Percentiles rank a stretch among this genome's conserved stretches.
These are phyloP conservation scores for Apiospora malaysiana DNA, from an alignment of 2,329 filamentous ascomycete species.

Conservation along the genomic window DNA sequence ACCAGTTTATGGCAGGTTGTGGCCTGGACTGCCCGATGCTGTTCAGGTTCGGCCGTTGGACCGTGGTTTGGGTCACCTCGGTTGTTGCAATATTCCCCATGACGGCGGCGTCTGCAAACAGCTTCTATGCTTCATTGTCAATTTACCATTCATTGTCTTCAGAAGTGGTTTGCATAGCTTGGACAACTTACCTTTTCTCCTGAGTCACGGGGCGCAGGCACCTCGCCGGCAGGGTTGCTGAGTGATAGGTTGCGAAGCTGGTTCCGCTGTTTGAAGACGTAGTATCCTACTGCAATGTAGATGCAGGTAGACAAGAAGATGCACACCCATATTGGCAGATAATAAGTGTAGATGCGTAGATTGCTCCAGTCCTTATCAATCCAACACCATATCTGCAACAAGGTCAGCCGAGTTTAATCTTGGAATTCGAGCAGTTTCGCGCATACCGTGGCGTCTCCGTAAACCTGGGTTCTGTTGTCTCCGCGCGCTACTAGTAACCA, in stretches of 20 bases:
- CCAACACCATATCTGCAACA: conserved; percentile 65
- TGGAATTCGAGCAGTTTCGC: background rate
- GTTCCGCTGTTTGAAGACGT: conserved; percentile 65
- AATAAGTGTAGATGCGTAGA: conserved; percentile 66
- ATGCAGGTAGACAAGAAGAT: conserved; percentile 60
- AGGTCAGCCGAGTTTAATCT: background rate
- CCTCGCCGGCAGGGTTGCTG: conserved; percentile 44
- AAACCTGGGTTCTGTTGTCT: conserved; percentile 47
- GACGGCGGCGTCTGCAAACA: conserved; percentile 38
- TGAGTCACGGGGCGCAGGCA: conserved; percentile 35
- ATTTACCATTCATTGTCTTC: background rate
- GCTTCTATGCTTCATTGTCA: conserved; percentile 30
- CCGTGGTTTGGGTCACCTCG: conserved; percentile 39
- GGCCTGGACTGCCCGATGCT: background rate
- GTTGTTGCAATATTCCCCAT: conserved; percentile 40
- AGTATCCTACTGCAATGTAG: conserved; percentile 63
- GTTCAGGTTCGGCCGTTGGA: conserved; percentile 33
- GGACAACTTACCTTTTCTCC: conserved; percentile 37
- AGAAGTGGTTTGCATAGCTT: background rate
- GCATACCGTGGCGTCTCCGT: conserved; percentile 63
- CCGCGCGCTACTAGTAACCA: conserved; percentile 64
- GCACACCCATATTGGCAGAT: conserved; percentile 66
- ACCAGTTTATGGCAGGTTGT: conserved; percentile 32
- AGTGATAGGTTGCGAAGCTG: conserved; percentile 54
- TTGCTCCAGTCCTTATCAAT: conserved; percentile 60